These are phyloP conservation scores for Rhododendron molle DNA, from an alignment of 148 eudicot species.

Conservation along the genomic window DNA sequence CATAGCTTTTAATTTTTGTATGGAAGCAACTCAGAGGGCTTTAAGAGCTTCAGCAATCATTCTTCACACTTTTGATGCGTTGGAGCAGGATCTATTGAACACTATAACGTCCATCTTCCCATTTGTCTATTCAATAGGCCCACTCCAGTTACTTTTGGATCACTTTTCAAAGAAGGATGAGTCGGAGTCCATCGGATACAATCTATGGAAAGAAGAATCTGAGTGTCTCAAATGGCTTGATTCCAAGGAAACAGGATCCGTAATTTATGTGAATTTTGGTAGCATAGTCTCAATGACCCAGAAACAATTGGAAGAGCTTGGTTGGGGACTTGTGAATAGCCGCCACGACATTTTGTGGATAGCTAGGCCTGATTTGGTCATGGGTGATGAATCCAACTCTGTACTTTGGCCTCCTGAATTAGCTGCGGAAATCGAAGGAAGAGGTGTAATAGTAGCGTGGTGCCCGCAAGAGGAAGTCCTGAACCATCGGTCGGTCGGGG, in stretches of 20 bases:
- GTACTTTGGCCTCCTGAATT: slow-evolving; percentile 5
- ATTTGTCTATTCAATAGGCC: slow-evolving; percentile 1
- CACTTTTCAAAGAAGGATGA: neutral
- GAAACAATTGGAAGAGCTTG: slow-evolving; percentile 7
- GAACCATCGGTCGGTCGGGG: slow-evolving; percentile 9
- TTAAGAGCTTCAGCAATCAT: slow-evolving; percentile 6
- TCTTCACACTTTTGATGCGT: slow-evolving; percentile 8
- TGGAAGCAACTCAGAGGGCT: slow-evolving; percentile 15
- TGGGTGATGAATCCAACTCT: neutral
- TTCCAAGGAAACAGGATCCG: neutral
- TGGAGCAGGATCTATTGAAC: slow-evolving; percentile 11
- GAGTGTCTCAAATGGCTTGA: slow-evolving; percentile 11
- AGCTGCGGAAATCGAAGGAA: neutral
- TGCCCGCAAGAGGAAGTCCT: slow-evolving; percentile 18
- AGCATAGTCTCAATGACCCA: neutral
- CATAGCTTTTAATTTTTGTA: neutral
- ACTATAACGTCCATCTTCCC: slow-evolving; percentile 11
- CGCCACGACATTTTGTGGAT: slow-evolving; percentile 9
- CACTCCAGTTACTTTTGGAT: neutral
- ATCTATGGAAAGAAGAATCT: slow-evolving; percentile 15
- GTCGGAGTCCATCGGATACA: slow-evolving; percentile 12
- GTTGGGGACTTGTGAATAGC: slow-evolving; percentile 20
- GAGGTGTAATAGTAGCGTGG: slow-evolving; percentile 10
- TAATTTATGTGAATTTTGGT: slow-evolving; percentile 10
- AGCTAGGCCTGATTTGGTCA: slow-evolving; percentile 10